Base-by-base conservation (phyloP, 1,284 basidiomycete genomes). In the Leccinum pallidistipes region DNA sequence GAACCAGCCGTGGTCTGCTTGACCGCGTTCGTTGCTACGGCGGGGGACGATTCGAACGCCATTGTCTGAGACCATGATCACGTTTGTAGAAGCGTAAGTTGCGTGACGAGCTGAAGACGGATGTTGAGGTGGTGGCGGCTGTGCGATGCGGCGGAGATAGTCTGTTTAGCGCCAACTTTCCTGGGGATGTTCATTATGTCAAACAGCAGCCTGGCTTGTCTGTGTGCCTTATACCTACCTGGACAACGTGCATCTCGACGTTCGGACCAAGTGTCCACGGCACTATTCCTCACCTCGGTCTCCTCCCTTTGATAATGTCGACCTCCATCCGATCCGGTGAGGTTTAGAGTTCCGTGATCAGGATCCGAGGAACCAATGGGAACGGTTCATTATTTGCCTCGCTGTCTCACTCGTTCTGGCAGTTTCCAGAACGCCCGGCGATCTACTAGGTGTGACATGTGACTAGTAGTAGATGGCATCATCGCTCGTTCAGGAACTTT, bases 1-100 rank as follows among this genome's bases (percentile, higher is more conserved):
- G 6, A 29, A 38, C 95, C 95, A 98, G 24, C 87, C 86, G 68
- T 95, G 94, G 73, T 97, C 86, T 12, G 90, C 91, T 58, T 90
- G 77, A 8, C 93, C 94, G 49, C 94, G 83, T 54, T 89, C 85
- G 60, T 86, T 71, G 68, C 85, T 92, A 60, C 73, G 82, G 64
- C 91, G 85, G 18, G 81, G 79, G 56, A 80, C 62, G 56, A 90
- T 80, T 63, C 80, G 80, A 66, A 86, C 53, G 10, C 12, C 31
- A 27, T 62, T 64, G 56, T 31, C 54, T 1, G 62, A 58, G 16
- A 3, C 57, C 74, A 72, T 72, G 5, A 18, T 64, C 4, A 32
- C 11, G 11, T 49, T 49, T 12, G 32, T 59, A 43, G 31, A 62
- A 49, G 18, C 36, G 34, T 18, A 18, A 21, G n/a, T 47, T 47